Conservation (phyloP, 2,329 filamentous ascomycete species). For the Fusarium sp. region DNA sequence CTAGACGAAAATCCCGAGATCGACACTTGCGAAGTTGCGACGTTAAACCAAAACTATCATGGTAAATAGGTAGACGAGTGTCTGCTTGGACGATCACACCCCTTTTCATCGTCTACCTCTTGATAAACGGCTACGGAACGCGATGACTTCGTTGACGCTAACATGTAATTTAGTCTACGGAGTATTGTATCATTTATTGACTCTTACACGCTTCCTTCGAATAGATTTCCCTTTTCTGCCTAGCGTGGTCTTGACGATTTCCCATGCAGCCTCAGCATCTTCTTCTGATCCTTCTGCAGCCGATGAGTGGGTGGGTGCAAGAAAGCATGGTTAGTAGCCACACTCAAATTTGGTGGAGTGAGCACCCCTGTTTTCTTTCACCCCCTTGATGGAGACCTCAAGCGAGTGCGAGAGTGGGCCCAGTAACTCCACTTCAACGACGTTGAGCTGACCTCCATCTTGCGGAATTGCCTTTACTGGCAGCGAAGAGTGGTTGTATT, state of each 20-base stretch:
- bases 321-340: no score
- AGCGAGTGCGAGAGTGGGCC: conserved; percentile 40
- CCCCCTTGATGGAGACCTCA: neutral
- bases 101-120: neutral
- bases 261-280: neutral
- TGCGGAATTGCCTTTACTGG: conserved; percentile 2
- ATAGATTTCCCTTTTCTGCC: conserved; percentile 20
- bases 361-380: no score
- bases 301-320: neutral
- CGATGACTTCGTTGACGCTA: neutral
- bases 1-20: conserved; percentile 8
- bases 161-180: no score
- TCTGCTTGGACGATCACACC: neutral
- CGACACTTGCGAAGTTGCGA: neutral
- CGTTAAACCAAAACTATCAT: neutral
- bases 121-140: neutral
- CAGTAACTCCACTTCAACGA: conserved; percentile 25
- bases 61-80: neutral
- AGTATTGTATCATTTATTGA: no score
- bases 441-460: conserved; percentile 11
- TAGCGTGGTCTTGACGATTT: conserved; percentile 19
- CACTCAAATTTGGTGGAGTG: no score
- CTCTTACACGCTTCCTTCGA: neutral
- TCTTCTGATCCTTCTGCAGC: neutral
- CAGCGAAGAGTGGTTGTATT: neutral